Base-by-base conservation (phyloP, 2,329 filamentous ascomycete species). In the Septoria petroselini region DNA sequence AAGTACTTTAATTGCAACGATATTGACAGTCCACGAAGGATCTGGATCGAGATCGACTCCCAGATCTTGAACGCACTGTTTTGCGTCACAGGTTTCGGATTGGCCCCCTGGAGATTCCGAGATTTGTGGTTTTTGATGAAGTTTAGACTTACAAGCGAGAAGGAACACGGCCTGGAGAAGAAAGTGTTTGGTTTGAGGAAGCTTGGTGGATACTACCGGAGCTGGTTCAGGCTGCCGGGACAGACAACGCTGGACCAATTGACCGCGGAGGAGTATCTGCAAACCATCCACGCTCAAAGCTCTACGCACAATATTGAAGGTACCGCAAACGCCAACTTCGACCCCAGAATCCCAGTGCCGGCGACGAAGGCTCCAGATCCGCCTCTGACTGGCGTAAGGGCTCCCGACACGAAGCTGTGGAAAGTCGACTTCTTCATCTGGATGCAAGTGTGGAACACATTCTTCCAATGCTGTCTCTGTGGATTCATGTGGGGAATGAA, bases 21-120 rank as follows among this genome's bases (percentile, higher is more conserved):
- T 33, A 63, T 68, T 43, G 53, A 66, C 62, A 89, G 86, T 0
- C 82, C 87, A 1, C 81, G 88, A n/a, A 76, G 85, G 15, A 83
- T 83, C 52, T 95, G 90, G 89, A 81, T 95, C 58, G 89, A 95
- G 69, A 84, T 82, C 61, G 86, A 90, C 66, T 87, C 85, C 1
- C 89, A 95, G 65, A 85, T 95, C 51, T 71, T 91, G 17, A 94
- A 90, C 62, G 85, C 79, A 0, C 78, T 95, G 1, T 95, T 95
- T 76, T 93, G 88, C 68, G 83, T 94, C 5, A 91, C 88, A 1
- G 88, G 84, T 1, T 91, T 94, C 58, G 89, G 89, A 0, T 76
- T 93, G 9, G 84, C 86, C 1, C 89, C 89, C 0, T 95, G 88
- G 89, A 80, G 89, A 25, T 86, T 91, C 59, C 77, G 89, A 25